These are phyloP conservation scores for Schizochytrium sp. DNA, from an alignment of 108 stramenopile species.

Conservation along the genomic window DNA sequence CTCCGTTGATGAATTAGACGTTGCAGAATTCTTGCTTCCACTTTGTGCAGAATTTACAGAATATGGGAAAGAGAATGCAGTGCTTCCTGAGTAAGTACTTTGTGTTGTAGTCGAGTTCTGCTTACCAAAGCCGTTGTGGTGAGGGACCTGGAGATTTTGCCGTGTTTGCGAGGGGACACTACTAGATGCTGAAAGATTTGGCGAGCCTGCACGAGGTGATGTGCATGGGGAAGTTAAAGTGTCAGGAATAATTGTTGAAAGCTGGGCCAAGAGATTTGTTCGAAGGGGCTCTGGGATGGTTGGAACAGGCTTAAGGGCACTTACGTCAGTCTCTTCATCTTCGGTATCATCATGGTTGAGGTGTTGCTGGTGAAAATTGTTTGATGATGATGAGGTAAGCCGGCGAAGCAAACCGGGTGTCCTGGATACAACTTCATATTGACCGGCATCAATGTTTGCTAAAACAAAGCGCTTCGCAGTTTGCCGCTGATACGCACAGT, in stretches of 20 bases:
- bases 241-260: background rate
- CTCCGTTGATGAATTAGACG: background rate
- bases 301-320: background rate
- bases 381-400: background rate
- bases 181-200: background rate
- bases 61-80: constrained; percentile 17
- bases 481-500: constrained; percentile 27
- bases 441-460: background rate
- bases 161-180: too few species aligned
- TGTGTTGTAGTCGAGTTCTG: background rate
- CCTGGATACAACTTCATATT: background rate
- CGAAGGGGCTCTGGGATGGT: background rate
- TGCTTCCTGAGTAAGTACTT: constrained; percentile 2
- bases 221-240: background rate
- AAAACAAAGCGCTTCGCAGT: constrained; percentile 21
- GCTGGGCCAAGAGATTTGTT: background rate
- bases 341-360: background rate
- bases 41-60: background rate
- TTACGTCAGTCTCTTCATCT: background rate
- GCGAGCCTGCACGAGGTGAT: background rate
- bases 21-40: background rate
- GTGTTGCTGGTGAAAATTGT: background rate
- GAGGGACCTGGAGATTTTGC: too few species aligned
- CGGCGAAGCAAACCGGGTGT: background rate
- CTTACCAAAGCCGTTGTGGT: background rate